Conservation (phyloP, 257 asterid genomes). For the Anisodus acutangulus region DNA sequence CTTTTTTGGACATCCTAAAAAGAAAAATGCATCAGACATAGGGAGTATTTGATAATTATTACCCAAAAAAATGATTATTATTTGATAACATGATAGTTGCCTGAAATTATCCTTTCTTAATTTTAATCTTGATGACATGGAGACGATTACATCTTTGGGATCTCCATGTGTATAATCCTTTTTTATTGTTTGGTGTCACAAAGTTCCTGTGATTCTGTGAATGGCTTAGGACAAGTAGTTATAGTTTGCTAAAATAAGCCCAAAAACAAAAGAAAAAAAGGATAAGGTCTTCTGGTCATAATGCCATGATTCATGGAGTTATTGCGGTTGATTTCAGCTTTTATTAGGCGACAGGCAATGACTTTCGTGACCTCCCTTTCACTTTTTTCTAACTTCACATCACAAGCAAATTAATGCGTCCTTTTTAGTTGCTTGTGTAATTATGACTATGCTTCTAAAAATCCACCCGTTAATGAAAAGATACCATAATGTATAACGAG, state of each 20-base stretch:
- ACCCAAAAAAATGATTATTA: too few relatives aligned
- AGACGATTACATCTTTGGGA: background rate
- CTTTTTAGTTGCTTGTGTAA: background rate
- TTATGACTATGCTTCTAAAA: background rate
- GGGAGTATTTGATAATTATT: too few relatives aligned
- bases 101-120: background rate
- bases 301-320: constrained; percentile 34
- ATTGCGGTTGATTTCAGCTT: background rate
- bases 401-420: background rate
- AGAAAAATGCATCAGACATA: too few relatives aligned
- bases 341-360: constrained; percentile 32
- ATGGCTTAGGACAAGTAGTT: background rate
- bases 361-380: constrained; percentile 2
- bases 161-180: background rate
- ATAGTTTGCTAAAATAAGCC: background rate
- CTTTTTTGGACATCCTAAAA: too few relatives aligned
- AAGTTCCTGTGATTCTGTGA: background rate
- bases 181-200: constrained; percentile 16
- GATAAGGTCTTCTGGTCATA: background rate
- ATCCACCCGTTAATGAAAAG: background rate
- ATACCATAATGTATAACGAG: background rate
- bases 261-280: background rate
- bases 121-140: background rate
- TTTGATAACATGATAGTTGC: background rate
- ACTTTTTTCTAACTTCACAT: background rate